phyloP scores from a whole-genome alignment of 768 basidiomycete genomes.

The Suillus clintonianus region DNA sequence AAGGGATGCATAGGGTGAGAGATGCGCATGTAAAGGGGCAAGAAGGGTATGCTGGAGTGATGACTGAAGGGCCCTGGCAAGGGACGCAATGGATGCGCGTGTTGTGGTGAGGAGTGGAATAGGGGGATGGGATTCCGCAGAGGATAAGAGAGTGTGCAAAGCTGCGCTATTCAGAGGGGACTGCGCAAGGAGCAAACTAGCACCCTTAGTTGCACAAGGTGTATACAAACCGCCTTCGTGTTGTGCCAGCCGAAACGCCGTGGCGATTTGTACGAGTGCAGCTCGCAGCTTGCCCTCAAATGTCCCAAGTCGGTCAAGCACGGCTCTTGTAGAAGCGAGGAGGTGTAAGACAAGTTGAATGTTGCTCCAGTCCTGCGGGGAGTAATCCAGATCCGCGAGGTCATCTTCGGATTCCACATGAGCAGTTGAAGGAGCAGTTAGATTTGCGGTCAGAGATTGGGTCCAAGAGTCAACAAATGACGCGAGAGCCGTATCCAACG shows the following conservation, averaged over 20 bases:
- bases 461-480: conserved; percentile 71
- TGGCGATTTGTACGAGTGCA: conserved; percentile 59
- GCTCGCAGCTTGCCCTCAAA: conserved; percentile 75
- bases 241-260: conserved; percentile 56
- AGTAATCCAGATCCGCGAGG: conserved; percentile 82
- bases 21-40: conserved; percentile 74
- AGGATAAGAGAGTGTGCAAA: conserved; percentile 61
- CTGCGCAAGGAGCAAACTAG: conserved; percentile 75
- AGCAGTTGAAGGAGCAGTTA: conserved; percentile 27
- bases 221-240: conserved; percentile 54
- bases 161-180: conserved; percentile 78
- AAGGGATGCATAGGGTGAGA: conserved; percentile 68
- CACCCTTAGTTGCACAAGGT: conserved; percentile 63
- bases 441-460: conserved; percentile 43
- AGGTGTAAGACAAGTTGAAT: conserved; percentile 85
- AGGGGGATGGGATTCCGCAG: conserved; percentile 38
- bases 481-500: conserved; percentile 71
- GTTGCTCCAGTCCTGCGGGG: conserved; percentile 83
- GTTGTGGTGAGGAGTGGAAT: conserved; percentile 51
- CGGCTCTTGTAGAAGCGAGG: conserved; percentile 74
- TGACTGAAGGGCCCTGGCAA: conserved; percentile 74
- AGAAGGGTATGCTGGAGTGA: conserved; percentile 84
- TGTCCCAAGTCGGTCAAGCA: conserved; percentile 62
- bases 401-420: conserved; percentile 52
- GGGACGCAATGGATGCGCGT: conserved; percentile 55